A percentile compares a stretch with the other conserved stretches of the same genome.
These are phyloP conservation scores for Colletotrichum lupini DNA, from an alignment of 2,329 filamentous ascomycete genomes.

Conservation along the genomic window DNA sequence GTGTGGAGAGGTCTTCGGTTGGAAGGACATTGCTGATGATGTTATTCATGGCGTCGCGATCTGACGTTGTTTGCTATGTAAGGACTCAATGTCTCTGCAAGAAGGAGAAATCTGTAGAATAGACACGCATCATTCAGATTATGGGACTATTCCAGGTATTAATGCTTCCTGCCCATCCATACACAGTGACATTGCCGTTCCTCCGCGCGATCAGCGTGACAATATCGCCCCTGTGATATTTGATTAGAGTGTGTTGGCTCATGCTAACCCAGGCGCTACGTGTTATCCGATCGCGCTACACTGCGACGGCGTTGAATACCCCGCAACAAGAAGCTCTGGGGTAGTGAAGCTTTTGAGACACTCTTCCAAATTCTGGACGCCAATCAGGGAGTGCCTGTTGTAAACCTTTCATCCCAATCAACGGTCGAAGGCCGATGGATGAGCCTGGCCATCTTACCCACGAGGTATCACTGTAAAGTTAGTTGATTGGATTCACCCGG, in stretches of 20 bases:
- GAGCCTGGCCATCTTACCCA: background rate
- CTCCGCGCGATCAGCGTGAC: background rate
- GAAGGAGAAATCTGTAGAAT: background rate
- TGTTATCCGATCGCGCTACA: background rate
- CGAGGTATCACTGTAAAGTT: background rate
- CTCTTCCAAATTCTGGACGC: background rate
- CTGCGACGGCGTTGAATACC: background rate
- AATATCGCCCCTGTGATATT: background rate
- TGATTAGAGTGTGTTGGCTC: background rate
- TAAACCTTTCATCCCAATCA: background rate
- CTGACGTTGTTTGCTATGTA: background rate
- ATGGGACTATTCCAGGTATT: background rate
- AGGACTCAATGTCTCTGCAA: background rate
- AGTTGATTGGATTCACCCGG: background rate
- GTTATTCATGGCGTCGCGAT: background rate
- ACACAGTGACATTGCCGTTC: background rate
- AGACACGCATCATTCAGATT: background rate
- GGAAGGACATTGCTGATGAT: background rate
- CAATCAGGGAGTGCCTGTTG: background rate
- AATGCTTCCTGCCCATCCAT: background rate
- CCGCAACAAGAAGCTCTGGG: background rate
- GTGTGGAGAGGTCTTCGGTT: background rate
- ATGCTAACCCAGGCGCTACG: background rate
- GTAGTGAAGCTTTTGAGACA: background rate
- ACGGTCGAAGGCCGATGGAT: background rate